A percentile compares a stretch with the other conserved stretches of the same genome.
These are phyloP conservation scores for Pyricularia pennisetigena DNA, from an alignment of 2,329 filamentous ascomycete species.

Conservation along the genomic window DNA sequence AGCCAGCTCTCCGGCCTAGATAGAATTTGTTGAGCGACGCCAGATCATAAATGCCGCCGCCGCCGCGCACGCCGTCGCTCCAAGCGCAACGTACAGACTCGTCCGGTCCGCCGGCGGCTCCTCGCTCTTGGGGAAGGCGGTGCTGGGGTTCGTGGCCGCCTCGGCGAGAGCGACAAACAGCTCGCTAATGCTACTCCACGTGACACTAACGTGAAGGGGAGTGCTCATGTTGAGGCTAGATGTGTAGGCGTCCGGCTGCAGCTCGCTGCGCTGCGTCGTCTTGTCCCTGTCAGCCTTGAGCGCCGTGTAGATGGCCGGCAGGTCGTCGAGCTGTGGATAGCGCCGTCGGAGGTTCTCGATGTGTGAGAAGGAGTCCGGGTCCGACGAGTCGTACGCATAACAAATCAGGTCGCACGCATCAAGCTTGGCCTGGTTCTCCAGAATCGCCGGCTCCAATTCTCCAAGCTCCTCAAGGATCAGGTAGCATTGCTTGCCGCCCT, in stretches of 20 bases:
- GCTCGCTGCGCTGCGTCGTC: slow-evolving; percentile 85
- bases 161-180: slow-evolving; percentile 89
- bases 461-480: slow-evolving; percentile 92
- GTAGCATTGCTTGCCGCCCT: slow-evolving; percentile 94
- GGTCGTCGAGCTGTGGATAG: slow-evolving; percentile 74
- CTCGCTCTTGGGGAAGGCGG: slow-evolving; percentile 80
- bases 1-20: not conserved
- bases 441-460: slow-evolving; percentile 85
- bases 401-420: slow-evolving; percentile 91
- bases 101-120: slow-evolving; percentile 79
- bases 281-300: slow-evolving; percentile 94
- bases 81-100: slow-evolving; percentile 75
- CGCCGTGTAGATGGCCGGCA: slow-evolving; percentile 86
- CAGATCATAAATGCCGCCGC: slow-evolving; percentile 57
- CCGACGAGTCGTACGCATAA: slow-evolving; percentile 93
- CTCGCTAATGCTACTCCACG: slow-evolving; percentile 88
- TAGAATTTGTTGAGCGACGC: slow-evolving; percentile 1
- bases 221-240: slow-evolving; percentile 77
- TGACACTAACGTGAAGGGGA: slow-evolving; percentile 88
- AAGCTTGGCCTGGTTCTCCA: slow-evolving; percentile 84
- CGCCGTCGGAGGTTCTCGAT: slow-evolving; percentile 72
- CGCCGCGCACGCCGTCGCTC: slow-evolving; percentile 57
- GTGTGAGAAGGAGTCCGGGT: slow-evolving; percentile 91
- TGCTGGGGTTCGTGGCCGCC: slow-evolving; percentile 80
- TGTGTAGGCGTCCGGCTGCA: slow-evolving; percentile 89